These are phyloP conservation scores for Ulota crispa DNA, from an alignment of 225 moss, liverwort and hornwort genomes.

Conservation along the genomic window DNA sequence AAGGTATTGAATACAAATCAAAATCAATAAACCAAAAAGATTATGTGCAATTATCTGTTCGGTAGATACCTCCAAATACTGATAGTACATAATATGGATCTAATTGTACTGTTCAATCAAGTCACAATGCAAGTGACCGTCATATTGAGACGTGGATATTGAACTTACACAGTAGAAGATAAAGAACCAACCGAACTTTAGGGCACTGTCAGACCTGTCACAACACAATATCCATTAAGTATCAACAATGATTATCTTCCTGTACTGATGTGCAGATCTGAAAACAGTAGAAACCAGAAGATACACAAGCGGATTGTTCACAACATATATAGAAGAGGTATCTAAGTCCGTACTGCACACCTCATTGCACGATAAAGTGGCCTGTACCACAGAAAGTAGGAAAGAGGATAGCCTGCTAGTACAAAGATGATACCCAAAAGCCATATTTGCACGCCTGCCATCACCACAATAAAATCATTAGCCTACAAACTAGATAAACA, in stretches of 20 bases:
- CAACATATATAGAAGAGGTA: not conserved
- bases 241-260: not conserved
- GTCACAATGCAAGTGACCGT: conserved; percentile 1
- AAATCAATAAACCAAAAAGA: not conserved
- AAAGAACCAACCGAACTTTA: conserved; percentile 98
- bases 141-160: not conserved
- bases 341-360: conserved; percentile 38
- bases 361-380: conserved; percentile 99
- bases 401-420: conserved; percentile 70
- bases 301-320: not conserved
- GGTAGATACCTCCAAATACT: not conserved
- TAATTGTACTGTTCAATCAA: not conserved
- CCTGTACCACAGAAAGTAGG: conserved; percentile 96
- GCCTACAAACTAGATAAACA: not conserved
- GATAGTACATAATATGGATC: not conserved
- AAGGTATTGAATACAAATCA: not conserved
- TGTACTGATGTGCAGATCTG: not conserved
- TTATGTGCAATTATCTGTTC: not conserved
- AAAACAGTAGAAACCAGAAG: not conserved
- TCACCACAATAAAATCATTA: conserved; percentile 19
- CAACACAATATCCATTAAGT: not conserved
- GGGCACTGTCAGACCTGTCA: conserved; percentile 87
- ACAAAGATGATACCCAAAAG: conserved; percentile 78
- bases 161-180: conserved; percentile 80
- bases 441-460: conserved; percentile 74